phyloP scores from a whole-genome alignment of 768 basidiomycete species.

The Collybiopsis confluens region DNA sequence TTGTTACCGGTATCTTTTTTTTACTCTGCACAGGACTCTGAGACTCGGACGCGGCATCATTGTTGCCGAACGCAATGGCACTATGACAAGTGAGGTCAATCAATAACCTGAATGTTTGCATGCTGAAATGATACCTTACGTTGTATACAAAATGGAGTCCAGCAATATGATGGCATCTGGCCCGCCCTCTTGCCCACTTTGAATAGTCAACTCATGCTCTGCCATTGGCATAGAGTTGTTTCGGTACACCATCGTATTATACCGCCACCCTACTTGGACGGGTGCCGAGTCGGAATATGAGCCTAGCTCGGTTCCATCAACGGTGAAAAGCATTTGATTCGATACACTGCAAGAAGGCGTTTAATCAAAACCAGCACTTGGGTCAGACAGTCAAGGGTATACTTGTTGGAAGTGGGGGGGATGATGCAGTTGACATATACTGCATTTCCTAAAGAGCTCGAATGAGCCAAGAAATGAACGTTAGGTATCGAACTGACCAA shows the following conservation, averaged over 20 bases:
- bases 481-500: not conserved
- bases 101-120: not conserved
- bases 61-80: no score
- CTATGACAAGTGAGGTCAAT: not conserved
- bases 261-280: not conserved
- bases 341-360: not conserved
- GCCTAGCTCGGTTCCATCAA: constrained; percentile 5
- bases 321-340: constrained; percentile 10
- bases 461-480: not conserved
- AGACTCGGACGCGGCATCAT: no score
- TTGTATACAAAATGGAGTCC: constrained; percentile 11
- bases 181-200: constrained; percentile 3
- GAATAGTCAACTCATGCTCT: constrained; percentile 8
- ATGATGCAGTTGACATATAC: constrained; percentile 13
- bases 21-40: not conserved
- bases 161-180: constrained; percentile 3
- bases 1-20: not conserved
- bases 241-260: constrained; percentile 8
- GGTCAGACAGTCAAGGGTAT: no score
- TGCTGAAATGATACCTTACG: constrained; percentile 15
- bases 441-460: constrained; percentile 6
- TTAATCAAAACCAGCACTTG: not conserved
- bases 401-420: not conserved
- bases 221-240: constrained; percentile 3
- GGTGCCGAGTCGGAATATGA: not conserved